Evolutionary conservation across 1,139 yeast genomes (phyloP).

Genomic region (Hyphopichia pseudoburtonii): DNA sequence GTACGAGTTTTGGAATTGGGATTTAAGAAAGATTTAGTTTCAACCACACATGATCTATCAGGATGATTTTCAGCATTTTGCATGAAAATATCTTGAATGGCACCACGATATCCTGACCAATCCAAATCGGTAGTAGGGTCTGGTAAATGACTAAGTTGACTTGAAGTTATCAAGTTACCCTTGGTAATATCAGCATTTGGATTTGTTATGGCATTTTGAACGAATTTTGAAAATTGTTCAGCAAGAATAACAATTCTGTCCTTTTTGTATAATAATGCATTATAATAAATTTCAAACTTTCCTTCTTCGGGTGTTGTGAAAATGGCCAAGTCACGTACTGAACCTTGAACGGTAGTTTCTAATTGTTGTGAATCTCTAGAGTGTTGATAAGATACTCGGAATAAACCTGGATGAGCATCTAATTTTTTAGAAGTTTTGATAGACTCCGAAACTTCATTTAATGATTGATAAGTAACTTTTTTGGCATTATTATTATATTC

Average conservation of each 20-base stretch:
- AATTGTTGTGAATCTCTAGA: constrained; percentile 41
- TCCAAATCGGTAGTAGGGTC: constrained; percentile 86
- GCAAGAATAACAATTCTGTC: constrained; percentile 68
- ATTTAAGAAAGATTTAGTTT: constrained; percentile 72
- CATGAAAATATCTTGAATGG: constrained; percentile 92
- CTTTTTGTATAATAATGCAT: constrained; percentile 70
- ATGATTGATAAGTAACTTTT: constrained; percentile 43
- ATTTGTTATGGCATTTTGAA: constrained; percentile 27
- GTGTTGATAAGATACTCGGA: constrained; percentile 63
- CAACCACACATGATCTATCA: constrained; percentile 85
- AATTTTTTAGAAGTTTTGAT: constrained; percentile 50
- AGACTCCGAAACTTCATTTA: constrained; percentile 55
- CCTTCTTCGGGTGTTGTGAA: constrained; percentile 35
- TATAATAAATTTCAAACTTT: constrained; percentile 55
- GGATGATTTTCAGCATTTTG: constrained; percentile 82
- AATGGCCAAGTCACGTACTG: constrained; percentile 64
- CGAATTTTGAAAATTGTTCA: constrained; percentile 68
- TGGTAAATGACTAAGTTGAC: constrained; percentile 65
- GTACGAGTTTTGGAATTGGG: constrained; percentile 59
- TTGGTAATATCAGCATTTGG: constrained; percentile 52
- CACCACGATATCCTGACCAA: constrained; percentile 91
- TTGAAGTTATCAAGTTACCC: constrained; percentile 63
- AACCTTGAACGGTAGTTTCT: constrained; percentile 50
- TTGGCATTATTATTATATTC: constrained; percentile 40
- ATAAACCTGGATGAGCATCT: constrained; percentile 62